Conservation (phyloP, 2,329 filamentous ascomycete genomes). For the Fusarium palustre region DNA sequence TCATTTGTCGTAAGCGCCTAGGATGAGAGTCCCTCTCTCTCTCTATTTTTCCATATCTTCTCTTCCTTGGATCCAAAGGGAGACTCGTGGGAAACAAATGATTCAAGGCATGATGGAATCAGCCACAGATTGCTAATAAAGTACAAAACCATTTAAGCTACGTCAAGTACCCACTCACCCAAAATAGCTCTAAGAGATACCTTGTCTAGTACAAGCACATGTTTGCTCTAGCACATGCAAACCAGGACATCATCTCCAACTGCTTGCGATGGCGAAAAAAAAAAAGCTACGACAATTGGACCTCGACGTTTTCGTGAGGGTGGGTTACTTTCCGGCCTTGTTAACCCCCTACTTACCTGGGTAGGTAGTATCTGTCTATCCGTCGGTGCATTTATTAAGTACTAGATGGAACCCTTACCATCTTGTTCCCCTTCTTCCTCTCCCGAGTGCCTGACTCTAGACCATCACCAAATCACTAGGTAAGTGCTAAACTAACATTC, state of each 20-base stretch:
- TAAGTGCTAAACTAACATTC: constrained; percentile 17
- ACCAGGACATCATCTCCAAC: constrained; percentile 8
- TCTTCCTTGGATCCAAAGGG: constrained; percentile 5
- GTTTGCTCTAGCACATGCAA: constrained; percentile 36
- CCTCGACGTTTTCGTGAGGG: constrained; percentile 15
- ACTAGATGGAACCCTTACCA: constrained; percentile 7
- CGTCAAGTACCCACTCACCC: constrained; percentile 35
- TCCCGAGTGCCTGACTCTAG: constrained; percentile 13
- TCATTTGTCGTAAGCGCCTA: background rate
- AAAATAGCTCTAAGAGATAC: constrained; percentile 39
- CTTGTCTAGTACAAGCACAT: constrained; percentile 40
- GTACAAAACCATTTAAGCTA: constrained; percentile 3
- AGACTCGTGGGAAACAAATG: constrained; percentile 26
- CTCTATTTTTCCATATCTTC: background rate
- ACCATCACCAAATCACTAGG: background rate
- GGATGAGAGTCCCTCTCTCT: background rate
- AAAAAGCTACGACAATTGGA: constrained; percentile 16
- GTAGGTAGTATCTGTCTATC: background rate
- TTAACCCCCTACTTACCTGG: constrained; percentile 16
- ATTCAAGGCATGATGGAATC: constrained; percentile 16
- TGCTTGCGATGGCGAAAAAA: constrained; percentile 38
- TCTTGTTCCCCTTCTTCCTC: background rate
- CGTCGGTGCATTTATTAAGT: constrained; percentile 22
- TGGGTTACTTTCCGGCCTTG: constrained; percentile 30
- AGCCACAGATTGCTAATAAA: constrained; percentile 11